Base-by-base conservation (phyloP, 2,329 filamentous ascomycete species). In the Penicillium sp. region DNA sequence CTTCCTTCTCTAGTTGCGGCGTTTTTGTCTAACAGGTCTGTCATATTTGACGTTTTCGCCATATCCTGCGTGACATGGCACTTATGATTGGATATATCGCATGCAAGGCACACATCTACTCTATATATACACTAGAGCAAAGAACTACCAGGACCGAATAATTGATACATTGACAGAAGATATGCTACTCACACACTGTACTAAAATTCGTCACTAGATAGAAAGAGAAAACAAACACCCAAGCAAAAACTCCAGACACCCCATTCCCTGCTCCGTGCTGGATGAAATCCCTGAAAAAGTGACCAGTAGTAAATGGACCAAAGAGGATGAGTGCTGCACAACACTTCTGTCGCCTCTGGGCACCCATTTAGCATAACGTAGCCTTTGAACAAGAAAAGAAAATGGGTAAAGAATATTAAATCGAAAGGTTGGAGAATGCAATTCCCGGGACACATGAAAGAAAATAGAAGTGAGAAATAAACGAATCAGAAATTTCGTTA, bases 261-360 rank as follows among this genome's bases (percentile, higher is more conserved):
- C 38, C 50, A 35, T 22, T 41, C 61, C 49, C 50, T 57, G 58
- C 61, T 60, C 59, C 62, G 54, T 58, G 62, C 59, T 64, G 59
- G 56, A 61, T 50, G 58, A 57, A 45, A 59, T 51, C 31, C 36
- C 48, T 42, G 14, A 51, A 53, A 48, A 59, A 46, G 41, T 12
- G 55, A 35, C 43, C 26, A 61, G 51, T 52, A 35, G 45, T 28
- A 40, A 44, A 25, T 41, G 35, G 40, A 12, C 28, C 35, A 41
- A 43, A 52, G 17, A 17, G 38, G 37, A 49, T 49, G 28, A 53
- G 46, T 31, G 25, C 22, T 7, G 12, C 19, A 26, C 26, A 17
- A 48, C 44, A 35, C 51, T 26, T 17, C 16, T 17, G 16, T 30
- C 44, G n/a, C n/a, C 30, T 30, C 52, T 38, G 26, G 25, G 33